A percentile compares a stretch with the other conserved stretches of the same genome.
Evolutionary conservation across 1,284 basidiomycete species (phyloP).

Genomic region (Albatrellus sp.): DNA sequence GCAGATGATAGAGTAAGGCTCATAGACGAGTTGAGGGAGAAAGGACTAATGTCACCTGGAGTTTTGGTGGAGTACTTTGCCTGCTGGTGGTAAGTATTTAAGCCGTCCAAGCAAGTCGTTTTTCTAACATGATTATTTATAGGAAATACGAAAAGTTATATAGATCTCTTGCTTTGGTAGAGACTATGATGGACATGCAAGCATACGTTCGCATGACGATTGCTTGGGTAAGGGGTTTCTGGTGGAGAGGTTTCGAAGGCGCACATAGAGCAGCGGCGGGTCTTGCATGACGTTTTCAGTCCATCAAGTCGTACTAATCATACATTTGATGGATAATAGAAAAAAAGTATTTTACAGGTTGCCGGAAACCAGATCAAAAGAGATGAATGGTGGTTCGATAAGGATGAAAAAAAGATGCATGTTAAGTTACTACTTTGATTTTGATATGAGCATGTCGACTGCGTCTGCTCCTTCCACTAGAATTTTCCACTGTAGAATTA

Average conservation of each 20-base stretch:
- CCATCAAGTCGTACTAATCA: conserved; percentile 3
- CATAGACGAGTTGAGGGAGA: conserved; percentile 31
- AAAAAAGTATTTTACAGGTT: not conserved
- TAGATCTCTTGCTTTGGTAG: conserved; percentile 36
- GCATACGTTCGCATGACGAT: conserved; percentile 45
- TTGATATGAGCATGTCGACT: conserved; percentile 43
- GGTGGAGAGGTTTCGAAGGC: conserved; percentile 41
- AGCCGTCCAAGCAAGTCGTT: conserved; percentile 4
- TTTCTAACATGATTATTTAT: conserved; percentile 9
- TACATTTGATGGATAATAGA: not conserved
- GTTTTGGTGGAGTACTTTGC: conserved; percentile 42
- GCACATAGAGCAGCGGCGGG: conserved; percentile 63
- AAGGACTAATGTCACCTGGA: conserved; percentile 38
- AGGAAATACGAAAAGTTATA: conserved; percentile 51
- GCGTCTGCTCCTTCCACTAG: conserved; percentile 30
- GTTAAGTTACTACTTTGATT: conserved; percentile 8
- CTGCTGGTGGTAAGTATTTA: conserved; percentile 49
- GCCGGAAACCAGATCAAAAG: too few relatives aligned
- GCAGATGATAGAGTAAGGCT: conserved; percentile 57
- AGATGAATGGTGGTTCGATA: not conserved
- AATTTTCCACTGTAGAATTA: conserved; percentile 39
- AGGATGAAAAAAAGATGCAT: not conserved
- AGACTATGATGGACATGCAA: conserved; percentile 55
- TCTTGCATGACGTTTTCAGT: conserved; percentile 22
- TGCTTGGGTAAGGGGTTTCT: conserved; percentile 59